A percentile compares a stretch with the other conserved stretches of the same genome.
Evolutionary conservation across 1,284 basidiomycete species (phyloP).

Genomic region (Ganoderma boninense): DNA sequence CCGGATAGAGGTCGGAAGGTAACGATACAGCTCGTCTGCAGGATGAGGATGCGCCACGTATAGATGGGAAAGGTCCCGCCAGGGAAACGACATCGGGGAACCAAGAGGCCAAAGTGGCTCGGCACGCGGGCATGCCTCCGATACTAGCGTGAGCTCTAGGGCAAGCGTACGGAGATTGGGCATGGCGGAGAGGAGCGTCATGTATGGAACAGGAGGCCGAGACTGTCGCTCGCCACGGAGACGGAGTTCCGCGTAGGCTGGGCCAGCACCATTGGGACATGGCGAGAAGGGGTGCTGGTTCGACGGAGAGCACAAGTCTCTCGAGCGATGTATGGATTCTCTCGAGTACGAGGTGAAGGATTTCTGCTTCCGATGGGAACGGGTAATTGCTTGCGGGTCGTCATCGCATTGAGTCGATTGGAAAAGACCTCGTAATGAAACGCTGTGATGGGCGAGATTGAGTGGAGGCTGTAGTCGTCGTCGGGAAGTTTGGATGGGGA

Average conservation of each 20-base stretch:
- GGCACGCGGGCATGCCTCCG: background rate
- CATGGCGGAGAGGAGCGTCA: background rate
- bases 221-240: background rate
- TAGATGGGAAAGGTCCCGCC: background rate
- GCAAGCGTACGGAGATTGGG: background rate
- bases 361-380: background rate
- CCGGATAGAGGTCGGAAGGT: background rate
- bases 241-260: background rate
- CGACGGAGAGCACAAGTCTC: background rate
- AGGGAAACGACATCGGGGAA: background rate
- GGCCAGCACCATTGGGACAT: constrained; percentile 1
- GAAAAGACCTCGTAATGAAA: background rate
- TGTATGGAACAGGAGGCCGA: background rate
- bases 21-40: background rate
- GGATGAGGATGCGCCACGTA: constrained; percentile 11
- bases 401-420: background rate
- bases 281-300: background rate
- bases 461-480: too few species aligned
- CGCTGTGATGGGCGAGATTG: background rate
- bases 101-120: background rate
- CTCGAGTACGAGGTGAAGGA: background rate
- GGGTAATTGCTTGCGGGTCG: background rate
- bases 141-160: background rate
- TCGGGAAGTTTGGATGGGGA: too few species aligned
- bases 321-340: background rate